phyloP scores from a whole-genome alignment of 169 alveolate genomes.

The Eimeria acervulina region DNA sequence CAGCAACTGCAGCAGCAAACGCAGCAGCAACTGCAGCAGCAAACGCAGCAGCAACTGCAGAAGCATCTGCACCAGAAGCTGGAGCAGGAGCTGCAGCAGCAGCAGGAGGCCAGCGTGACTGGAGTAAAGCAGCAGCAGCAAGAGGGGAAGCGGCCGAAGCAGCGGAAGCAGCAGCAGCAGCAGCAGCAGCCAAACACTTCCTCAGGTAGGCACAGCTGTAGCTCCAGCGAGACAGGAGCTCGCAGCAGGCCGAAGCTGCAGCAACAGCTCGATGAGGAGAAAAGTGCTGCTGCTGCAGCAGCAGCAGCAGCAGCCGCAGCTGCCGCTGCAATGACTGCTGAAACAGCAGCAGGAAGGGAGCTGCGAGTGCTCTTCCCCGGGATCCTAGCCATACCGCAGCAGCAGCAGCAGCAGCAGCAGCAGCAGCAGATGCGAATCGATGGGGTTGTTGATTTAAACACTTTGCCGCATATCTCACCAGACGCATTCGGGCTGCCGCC shows the following conservation, averaged over 20 bases:
- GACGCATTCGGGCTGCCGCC: conserved; percentile 3
- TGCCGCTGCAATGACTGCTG: neutral
- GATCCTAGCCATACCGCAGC: neutral
- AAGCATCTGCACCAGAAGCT: neutral
- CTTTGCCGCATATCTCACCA: neutral
- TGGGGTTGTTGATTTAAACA: conserved; percentile 12
- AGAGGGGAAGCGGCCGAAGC: neutral
- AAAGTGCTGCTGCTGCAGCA: neutral
- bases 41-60: conserved; percentile 27
- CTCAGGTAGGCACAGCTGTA: neutral
- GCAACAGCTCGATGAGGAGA: neutral
- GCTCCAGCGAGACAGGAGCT: neutral
- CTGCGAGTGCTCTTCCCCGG: neutral
- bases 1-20: conserved; percentile 56
- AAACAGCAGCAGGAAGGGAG: neutral
- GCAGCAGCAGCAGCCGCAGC: conserved; percentile 5
- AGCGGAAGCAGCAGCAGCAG: neutral
- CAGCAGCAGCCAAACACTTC: neutral
- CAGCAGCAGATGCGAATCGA: neutral
- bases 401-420: conserved; percentile 12
- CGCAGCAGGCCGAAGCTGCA: neutral
- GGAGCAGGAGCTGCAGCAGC: neutral
- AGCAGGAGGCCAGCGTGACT: neutral
- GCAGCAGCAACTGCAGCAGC: conserved; percentile 39
- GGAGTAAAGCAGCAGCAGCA: neutral